A percentile compares a stretch with the other conserved stretches of the same genome.
phyloP scores from a whole-genome alignment of 164 flowering plant genomes.

The Taxillus chinensis region DNA sequence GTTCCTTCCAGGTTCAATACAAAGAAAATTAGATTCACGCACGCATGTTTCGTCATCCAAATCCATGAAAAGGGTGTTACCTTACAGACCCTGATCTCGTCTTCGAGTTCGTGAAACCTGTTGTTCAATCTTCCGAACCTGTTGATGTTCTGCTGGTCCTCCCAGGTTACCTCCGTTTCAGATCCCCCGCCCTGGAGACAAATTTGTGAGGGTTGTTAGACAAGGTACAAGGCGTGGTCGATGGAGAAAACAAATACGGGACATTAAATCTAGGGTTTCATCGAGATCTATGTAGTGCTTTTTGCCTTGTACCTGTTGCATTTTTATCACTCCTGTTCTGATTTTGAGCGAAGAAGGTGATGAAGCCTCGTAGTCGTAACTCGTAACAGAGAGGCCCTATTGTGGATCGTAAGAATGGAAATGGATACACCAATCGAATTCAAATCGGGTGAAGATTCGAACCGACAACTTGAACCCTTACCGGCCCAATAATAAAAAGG shows the following conservation, averaged over 20 bases:
- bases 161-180: conserved; percentile 94
- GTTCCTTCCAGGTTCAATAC: neutral
- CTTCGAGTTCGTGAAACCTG: conserved; percentile 85
- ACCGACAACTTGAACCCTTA: too few relatives aligned
- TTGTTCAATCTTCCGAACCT: conserved; percentile 78
- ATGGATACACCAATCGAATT: too few relatives aligned
- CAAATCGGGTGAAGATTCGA: too few relatives aligned
- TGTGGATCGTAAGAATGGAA: too few relatives aligned
- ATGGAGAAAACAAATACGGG: neutral
- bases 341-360: too few relatives aligned
- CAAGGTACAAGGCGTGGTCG: neutral
- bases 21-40: neutral
- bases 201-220: neutral
- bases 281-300: too few relatives aligned
- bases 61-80: conserved; percentile 18
- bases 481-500: too few relatives aligned
- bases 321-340: too few relatives aligned
- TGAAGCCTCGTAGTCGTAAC: too few relatives aligned
- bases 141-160: conserved; percentile 96
- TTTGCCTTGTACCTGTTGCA: too few relatives aligned
- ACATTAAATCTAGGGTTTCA: neutral
- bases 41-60: neutral
- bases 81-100: conserved; percentile 75
- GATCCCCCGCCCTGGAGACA: conserved; percentile 41
- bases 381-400: too few relatives aligned